Evolutionary conservation across 352 stramenopile species (phyloP).

Genomic region (Globisporangium okanoganense): DNA sequence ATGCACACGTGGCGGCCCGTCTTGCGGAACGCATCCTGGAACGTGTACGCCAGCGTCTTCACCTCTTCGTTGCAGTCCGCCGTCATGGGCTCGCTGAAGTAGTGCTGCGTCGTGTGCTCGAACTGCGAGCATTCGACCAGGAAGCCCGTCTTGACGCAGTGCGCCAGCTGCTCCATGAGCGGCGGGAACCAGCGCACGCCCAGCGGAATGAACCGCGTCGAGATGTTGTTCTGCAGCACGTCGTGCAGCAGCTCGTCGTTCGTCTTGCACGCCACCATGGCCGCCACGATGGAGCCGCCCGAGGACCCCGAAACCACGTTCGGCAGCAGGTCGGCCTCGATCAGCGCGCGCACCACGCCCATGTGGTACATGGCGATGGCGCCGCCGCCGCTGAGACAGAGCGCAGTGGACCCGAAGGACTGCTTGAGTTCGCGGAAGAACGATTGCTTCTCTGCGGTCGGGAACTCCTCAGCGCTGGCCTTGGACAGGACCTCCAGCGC

Average conservation of each 20-base stretch:
- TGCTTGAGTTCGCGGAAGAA: constrained; percentile 65
- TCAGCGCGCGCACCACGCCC: constrained; percentile 86
- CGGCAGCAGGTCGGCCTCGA: constrained; percentile 85
- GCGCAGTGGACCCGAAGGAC: constrained; percentile 87
- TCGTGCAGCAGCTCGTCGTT: constrained; percentile 72
- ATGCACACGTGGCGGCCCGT: constrained; percentile 93
- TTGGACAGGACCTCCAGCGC: constrained; percentile 41
- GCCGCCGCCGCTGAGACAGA: constrained; percentile 92
- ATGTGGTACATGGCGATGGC: constrained; percentile 94
- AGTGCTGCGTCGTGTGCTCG: constrained; percentile 89
- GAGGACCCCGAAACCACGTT: constrained; percentile 93
- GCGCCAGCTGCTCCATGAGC: constrained; percentile 77
- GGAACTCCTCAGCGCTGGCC: constrained; percentile 27
- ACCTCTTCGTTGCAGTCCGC: constrained; percentile 16
- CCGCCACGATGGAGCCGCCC: constrained; percentile 88
- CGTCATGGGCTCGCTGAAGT: constrained; percentile 83
- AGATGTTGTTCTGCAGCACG: constrained; percentile 50
- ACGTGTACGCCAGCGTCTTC: constrained; percentile 81
- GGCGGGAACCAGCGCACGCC: constrained; percentile 79
- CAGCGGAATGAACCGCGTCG: constrained; percentile 44
- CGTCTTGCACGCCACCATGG: constrained; percentile 79
- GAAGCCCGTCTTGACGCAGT: constrained; percentile 88
- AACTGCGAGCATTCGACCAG: constrained; percentile 83
- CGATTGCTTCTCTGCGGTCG: constrained; percentile 32
- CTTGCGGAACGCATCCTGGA: constrained; percentile 92